Percentiles rank a stretch among this genome's conserved stretches.
Evolutionary conservation across 2,329 filamentous ascomycete genomes (phyloP).

Genomic region (Exophiala oligosperma): DNA sequence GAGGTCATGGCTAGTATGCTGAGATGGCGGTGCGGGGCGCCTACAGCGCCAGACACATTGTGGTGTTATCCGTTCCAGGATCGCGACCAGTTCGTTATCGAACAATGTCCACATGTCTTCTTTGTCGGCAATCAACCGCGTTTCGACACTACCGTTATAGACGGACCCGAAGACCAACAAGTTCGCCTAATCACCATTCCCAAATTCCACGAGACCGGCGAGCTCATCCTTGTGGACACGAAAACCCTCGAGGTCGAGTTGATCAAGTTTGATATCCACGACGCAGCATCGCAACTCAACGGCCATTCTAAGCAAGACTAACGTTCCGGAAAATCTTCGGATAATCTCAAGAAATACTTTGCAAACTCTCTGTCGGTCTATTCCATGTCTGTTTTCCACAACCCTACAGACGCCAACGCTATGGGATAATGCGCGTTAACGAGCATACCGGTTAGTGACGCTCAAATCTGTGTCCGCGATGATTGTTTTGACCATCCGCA

Average conservation of each 20-base stretch:
- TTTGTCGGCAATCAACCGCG: constrained; percentile 82
- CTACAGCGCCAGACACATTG: constrained; percentile 95
- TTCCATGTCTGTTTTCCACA: too few relatives aligned
- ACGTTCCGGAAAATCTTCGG: constrained; percentile 4
- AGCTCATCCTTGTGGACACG: constrained; percentile 79
- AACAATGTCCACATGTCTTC: constrained; percentile 83
- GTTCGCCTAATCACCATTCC: constrained; percentile 83
- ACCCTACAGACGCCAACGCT: too few relatives aligned
- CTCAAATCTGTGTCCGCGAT: background rate
- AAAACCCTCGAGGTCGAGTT: constrained; percentile 79
- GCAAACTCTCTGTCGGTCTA: background rate
- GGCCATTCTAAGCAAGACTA: constrained; percentile 7
- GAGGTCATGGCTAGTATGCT: constrained; percentile 94
- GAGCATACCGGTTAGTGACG: constrained; percentile 31
- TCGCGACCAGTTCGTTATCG: constrained; percentile 85
- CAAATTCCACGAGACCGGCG: constrained; percentile 72
- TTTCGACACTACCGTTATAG: constrained; percentile 71
- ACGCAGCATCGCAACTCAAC: constrained; percentile 8
- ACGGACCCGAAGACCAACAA: constrained; percentile 62
- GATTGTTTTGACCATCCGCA: constrained; percentile 37
- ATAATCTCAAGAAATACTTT: background rate
- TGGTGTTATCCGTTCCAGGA: constrained; percentile 97
- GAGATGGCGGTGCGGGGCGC: constrained; percentile 85
- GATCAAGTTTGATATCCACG: constrained; percentile 58
- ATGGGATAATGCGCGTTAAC: constrained; percentile 35